A percentile compares a stretch with the other conserved stretches of the same genome.
Conservation (phyloP, 306 rosid genomes). For the Hippophae tibetana region DNA sequence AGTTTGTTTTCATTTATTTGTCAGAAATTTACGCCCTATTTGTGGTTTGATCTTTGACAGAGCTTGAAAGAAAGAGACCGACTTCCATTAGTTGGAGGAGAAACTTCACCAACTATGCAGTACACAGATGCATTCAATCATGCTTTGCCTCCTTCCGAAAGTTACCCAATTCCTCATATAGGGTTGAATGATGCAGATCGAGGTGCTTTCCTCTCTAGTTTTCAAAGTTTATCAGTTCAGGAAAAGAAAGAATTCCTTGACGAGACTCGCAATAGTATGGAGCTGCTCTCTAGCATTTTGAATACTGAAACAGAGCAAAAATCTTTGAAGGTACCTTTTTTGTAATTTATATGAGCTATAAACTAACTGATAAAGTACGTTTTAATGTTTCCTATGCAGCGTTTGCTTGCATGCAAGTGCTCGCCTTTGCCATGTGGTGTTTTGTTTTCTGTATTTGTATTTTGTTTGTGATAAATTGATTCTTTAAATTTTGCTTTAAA, state of each 20-base stretch:
- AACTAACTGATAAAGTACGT: background rate
- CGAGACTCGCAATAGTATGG: conserved; percentile 68
- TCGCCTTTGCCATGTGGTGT: no score
- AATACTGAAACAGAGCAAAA: conserved; percentile 55
- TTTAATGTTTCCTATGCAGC: background rate
- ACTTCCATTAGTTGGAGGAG: conserved; percentile 27
- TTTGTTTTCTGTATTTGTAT: background rate
- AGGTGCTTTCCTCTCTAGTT: conserved; percentile 25
- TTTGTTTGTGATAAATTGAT: no score
- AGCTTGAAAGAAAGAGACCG: conserved; percentile 52
- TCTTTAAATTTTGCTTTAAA: no score
- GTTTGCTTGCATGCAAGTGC: background rate
- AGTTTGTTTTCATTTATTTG: background rate
- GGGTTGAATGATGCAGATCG: conserved; percentile 27
- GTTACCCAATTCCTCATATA: conserved; percentile 44
- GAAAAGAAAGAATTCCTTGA: conserved; percentile 60
- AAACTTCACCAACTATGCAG: conserved; percentile 26
- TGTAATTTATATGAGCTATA: conserved; percentile 5
- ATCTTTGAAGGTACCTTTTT: conserved; percentile 48
- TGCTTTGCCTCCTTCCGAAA: conserved; percentile 45
- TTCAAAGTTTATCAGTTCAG: conserved; percentile 35
- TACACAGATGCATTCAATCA: conserved; percentile 32
- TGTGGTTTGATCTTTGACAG: conserved; percentile 29
- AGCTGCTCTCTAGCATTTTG: conserved; percentile 60
- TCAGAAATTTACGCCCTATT: background rate